Conservation (phyloP, 2,329 filamentous ascomycete species). For the Albophoma yamanashiensis region DNA sequence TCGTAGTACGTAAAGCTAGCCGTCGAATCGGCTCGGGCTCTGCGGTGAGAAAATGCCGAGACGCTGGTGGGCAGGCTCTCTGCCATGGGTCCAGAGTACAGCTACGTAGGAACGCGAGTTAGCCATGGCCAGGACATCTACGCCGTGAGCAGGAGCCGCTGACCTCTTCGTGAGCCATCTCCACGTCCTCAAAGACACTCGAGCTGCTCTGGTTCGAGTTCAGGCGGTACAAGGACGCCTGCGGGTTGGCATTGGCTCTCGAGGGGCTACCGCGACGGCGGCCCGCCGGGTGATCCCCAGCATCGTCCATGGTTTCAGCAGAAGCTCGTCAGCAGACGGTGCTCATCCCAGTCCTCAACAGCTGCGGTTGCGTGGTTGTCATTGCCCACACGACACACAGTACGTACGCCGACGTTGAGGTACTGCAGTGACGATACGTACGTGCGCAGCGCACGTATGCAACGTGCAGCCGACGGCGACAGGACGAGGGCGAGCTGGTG, state of each 20-base stretch:
- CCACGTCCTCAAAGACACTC: slow-evolving; percentile 89
- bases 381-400: background rate
- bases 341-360: background rate
- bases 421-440: background rate
- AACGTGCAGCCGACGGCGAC: background rate
- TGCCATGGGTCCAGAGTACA: slow-evolving; percentile 86
- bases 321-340: background rate
- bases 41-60: slow-evolving; percentile 82
- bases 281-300: background rate
- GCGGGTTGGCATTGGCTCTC: background rate
- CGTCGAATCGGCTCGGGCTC: slow-evolving; percentile 69
- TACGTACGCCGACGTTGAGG: background rate
- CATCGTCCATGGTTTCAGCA: slow-evolving; percentile 5
- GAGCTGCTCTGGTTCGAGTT: slow-evolving; percentile 61
- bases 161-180: slow-evolving; percentile 96
- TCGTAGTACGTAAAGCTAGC: slow-evolving; percentile 87
- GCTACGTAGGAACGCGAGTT: slow-evolving; percentile 23
- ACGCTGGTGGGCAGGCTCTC: slow-evolving; percentile 93
- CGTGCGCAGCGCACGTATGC: background rate
- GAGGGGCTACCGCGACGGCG: background rate
- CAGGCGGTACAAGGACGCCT: slow-evolving; percentile 40
- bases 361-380: background rate
- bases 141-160: background rate
- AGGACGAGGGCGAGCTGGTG: background rate
- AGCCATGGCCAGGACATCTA: background rate